Evolutionary conservation across 225 moss, liverwort and hornwort species (phyloP), one percentile per base, ranked within the genome.

Genomic region (Polytrichum formosum): DNA sequence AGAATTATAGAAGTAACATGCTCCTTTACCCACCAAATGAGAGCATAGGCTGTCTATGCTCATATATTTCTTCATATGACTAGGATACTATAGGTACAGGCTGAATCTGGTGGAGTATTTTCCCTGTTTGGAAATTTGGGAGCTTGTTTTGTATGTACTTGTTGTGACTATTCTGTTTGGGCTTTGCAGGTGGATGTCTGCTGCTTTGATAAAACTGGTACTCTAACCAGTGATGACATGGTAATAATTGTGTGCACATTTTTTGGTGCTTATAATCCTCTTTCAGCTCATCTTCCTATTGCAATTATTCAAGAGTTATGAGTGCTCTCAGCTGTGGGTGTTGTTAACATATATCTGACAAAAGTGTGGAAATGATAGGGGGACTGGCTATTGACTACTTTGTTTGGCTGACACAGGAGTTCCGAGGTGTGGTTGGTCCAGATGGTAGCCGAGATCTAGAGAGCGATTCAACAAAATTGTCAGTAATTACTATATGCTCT

Each of bases 191-290:
- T 97, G 67, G 92, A 98, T 80, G 87, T 98, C 46, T 98, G 97
- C 79, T 98, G 97, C 76, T 98, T 98, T 74, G 97, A 98, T 79
- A 98, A 98, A 78, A 98, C 97, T 64, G 97, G 97, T 25, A 98
- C 97, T 66, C 79, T 98, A 59, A 98, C 97, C 68, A 94, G 92
- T 77, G 97, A 98, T 78, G 97, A 98, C 67, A 98, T 98, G 97
- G 94, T 94, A 90, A 68, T 18, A 46, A 22, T 58, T 22, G 0
- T 58, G 58, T 23, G 2, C 21, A 58, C 23, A 20, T 9, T 6
- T 20, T 58, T 20, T 58, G 58, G 23, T 23, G 58, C 8, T 21
- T 22, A 2, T 21, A 58, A n/a, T 58, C 58, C 58, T 58, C 20
- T 20, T 58, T 58, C 58, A 58, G 3, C 21, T 21, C n/a, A 58